Percentiles rank a stretch among this genome's conserved stretches.
Conservation (phyloP, 2,329 filamentous ascomycete species). For the Fusarium sp. region DNA sequence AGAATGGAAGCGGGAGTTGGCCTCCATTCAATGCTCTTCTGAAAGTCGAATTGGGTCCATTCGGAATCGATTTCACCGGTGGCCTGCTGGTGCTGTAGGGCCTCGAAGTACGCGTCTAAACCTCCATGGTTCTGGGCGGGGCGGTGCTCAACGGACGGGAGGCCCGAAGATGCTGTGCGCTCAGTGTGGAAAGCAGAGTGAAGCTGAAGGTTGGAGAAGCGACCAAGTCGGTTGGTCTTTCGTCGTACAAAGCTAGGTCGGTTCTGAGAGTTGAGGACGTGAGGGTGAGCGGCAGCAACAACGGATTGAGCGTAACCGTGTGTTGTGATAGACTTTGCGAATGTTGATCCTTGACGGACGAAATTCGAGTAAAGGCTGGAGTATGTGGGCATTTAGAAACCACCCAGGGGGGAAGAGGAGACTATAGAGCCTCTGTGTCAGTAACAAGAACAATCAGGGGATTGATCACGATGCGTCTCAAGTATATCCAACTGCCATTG, state of each 20-base stretch:
- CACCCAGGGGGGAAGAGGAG: slow-evolving; percentile 65
- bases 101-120: slow-evolving; percentile 90
- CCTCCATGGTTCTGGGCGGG: slow-evolving; percentile 67
- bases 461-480: slow-evolving; percentile 3
- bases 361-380: slow-evolving; percentile 78
- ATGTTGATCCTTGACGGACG: slow-evolving; percentile 90
- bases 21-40: slow-evolving; percentile 90
- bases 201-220: slow-evolving; percentile 67
- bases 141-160: slow-evolving; percentile 61
- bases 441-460: slow-evolving; percentile 14
- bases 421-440: slow-evolving; percentile 50
- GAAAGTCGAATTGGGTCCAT: slow-evolving; percentile 92
- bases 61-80: slow-evolving; percentile 75
- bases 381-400: slow-evolving; percentile 89
- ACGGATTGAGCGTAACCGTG: slow-evolving; percentile 98
- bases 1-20: slow-evolving; percentile 64
- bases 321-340: slow-evolving; percentile 91
- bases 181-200: slow-evolving; percentile 80
- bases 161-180: slow-evolving; percentile 57
- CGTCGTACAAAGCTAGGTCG: slow-evolving; percentile 69
- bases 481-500: slow-evolving; percentile 1
- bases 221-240: slow-evolving; percentile 63
- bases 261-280: slow-evolving; percentile 79
- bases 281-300: slow-evolving; percentile 88
- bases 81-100: slow-evolving; percentile 81